These are phyloP conservation scores for Zoysia japonica DNA, from an alignment of 176 grass and related monocot genomes.

Conservation along the genomic window DNA sequence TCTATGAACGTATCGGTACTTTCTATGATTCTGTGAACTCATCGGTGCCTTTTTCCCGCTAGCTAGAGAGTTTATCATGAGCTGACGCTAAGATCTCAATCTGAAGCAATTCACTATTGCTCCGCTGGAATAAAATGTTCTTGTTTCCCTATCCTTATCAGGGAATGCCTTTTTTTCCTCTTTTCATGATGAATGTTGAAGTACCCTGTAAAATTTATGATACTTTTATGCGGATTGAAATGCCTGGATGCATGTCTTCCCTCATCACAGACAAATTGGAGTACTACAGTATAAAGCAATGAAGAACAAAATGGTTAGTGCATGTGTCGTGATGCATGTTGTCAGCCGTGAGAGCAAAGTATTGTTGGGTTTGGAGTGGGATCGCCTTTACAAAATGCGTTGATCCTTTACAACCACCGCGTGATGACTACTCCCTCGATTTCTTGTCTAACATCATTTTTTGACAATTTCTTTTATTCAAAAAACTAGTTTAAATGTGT, in stretches of 20 bases:
- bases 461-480: no score
- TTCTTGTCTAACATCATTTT: no score
- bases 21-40: background rate
- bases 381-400: background rate
- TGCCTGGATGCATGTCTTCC: background rate
- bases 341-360: no score
- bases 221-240: background rate
- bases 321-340: no score
- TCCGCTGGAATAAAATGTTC: slow-evolving; percentile 38
- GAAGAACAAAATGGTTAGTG: no score
- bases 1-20: background rate
- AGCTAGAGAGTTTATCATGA: slow-evolving; percentile 27
- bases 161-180: background rate
- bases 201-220: background rate
- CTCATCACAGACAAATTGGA: no score
- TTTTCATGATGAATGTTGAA: background rate
- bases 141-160: background rate
- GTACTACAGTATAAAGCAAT: no score
- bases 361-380: background rate
- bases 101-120: slow-evolving; percentile 1
- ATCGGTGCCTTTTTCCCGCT: background rate
- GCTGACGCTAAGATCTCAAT: slow-evolving; percentile 11
- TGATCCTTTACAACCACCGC: slow-evolving; percentile 10
- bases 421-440: background rate
- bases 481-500: no score